Percentiles rank a stretch among this genome's conserved stretches.
These are phyloP conservation scores for Panicum miliaceum DNA, from an alignment of 176 grass and related monocot species.

Conservation along the genomic window DNA sequence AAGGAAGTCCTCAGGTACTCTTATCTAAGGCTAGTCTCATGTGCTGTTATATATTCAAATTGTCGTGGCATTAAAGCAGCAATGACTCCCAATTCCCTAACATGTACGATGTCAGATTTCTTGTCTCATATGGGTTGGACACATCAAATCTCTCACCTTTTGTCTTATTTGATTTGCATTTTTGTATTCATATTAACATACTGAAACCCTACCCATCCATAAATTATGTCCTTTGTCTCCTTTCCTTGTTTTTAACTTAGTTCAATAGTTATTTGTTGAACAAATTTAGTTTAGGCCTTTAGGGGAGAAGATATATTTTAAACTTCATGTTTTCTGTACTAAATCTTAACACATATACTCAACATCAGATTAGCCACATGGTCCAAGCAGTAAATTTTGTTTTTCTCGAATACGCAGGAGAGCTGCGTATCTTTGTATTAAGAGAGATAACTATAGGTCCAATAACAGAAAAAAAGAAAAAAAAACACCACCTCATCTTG, in stretches of 20 bases:
- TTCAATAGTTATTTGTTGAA: conserved; percentile 21
- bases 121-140: conserved; percentile 2
- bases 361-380: not conserved
- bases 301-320: not conserved
- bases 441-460: too few species aligned
- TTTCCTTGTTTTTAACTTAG: not conserved
- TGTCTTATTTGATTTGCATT: conserved; percentile 8
- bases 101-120: not conserved
- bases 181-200: not conserved
- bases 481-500: too few species aligned
- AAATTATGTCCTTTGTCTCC: not conserved
- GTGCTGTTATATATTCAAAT: not conserved
- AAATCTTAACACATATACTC: too few species aligned
- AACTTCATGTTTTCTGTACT: not conserved
- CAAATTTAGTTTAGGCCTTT: not conserved
- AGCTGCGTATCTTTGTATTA: too few species aligned
- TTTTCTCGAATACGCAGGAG: too few species aligned
- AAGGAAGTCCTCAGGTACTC: not conserved
- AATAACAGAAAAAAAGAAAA: too few species aligned
- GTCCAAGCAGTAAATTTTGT: not conserved
- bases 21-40: not conserved
- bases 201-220: not conserved
- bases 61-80: not conserved
- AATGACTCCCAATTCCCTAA: not conserved
- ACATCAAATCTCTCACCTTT: not conserved